These are phyloP conservation scores for Houttuynia cordata DNA, from an alignment of 164 flowering plant genomes.

Conservation along the genomic window DNA sequence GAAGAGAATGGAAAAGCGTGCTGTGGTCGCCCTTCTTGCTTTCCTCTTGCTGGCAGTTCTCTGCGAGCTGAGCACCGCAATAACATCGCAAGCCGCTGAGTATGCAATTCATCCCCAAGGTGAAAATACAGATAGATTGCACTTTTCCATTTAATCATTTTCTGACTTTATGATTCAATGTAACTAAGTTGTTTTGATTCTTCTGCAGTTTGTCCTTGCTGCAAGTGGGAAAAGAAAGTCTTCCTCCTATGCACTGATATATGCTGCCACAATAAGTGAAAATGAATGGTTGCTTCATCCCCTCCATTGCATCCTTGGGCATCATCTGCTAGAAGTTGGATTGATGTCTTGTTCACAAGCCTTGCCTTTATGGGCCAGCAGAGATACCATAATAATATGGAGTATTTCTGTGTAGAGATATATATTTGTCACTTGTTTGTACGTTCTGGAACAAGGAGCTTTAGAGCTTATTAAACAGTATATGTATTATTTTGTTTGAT, in stretches of 20 bases:
- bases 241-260: neutral
- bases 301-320: no score
- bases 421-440: no score
- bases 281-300: neutral
- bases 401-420: no score
- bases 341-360: no score
- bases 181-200: neutral
- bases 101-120: constrained; percentile 4
- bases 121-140: neutral
- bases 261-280: constrained; percentile 1
- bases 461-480: no score
- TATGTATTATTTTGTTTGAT: no score
- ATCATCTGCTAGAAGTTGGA: no score
- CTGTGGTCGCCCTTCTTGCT: neutral
- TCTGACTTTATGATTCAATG: neutral
- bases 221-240: neutral
- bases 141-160: neutral
- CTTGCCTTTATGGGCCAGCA: no score
- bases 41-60: constrained; percentile 2
- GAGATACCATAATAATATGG: no score
- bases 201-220: neutral
- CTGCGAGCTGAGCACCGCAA: neutral
- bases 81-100: neutral
- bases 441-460: no score
- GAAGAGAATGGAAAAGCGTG: neutral